Percentiles rank a stretch among this genome's conserved stretches.
Evolutionary conservation across 768 basidiomycete genomes (phyloP).

Genomic region (Leucogyrophana mollusca): DNA sequence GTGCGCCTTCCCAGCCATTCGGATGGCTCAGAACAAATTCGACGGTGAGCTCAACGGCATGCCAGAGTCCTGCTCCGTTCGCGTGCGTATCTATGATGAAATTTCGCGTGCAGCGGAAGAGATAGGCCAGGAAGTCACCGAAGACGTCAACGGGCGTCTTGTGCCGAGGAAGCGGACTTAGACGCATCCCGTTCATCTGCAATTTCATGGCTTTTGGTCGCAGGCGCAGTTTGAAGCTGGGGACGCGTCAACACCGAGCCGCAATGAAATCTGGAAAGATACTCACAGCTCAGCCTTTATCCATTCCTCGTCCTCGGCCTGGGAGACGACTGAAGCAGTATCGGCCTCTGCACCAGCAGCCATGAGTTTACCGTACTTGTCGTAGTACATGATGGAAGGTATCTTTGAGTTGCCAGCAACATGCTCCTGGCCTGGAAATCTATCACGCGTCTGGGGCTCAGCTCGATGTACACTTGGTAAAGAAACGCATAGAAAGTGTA

Average conservation of each 20-base stretch:
- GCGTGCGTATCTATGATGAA: constrained; percentile 85
- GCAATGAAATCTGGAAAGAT: constrained; percentile 1
- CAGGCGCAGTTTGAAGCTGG: constrained; percentile 77
- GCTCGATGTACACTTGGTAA: not conserved
- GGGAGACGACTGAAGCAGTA: constrained; percentile 49
- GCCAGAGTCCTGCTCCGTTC: constrained; percentile 68
- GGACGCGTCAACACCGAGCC: no score
- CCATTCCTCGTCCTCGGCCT: constrained; percentile 79
- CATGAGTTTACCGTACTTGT: constrained; percentile 60
- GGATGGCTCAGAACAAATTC: constrained; percentile 79
- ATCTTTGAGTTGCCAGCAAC: constrained; percentile 85
- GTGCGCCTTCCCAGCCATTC: constrained; percentile 79
- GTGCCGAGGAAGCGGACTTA: constrained; percentile 62
- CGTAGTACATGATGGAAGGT: constrained; percentile 75
- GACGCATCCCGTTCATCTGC: constrained; percentile 82
- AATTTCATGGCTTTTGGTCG: constrained; percentile 77
- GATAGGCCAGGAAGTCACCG: constrained; percentile 75
- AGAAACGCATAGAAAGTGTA: constrained; percentile 27
- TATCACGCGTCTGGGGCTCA: constrained; percentile 28
- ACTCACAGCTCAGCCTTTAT: constrained; percentile 73
- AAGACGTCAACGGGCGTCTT: constrained; percentile 75
- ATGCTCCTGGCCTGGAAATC: constrained; percentile 85
- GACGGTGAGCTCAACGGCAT: constrained; percentile 64
- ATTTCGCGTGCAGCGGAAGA: constrained; percentile 69
- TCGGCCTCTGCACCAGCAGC: constrained; percentile 81